These are phyloP conservation scores for Xylariaceae sp. DNA, from an alignment of 2,329 filamentous ascomycete genomes.

Conservation along the genomic window DNA sequence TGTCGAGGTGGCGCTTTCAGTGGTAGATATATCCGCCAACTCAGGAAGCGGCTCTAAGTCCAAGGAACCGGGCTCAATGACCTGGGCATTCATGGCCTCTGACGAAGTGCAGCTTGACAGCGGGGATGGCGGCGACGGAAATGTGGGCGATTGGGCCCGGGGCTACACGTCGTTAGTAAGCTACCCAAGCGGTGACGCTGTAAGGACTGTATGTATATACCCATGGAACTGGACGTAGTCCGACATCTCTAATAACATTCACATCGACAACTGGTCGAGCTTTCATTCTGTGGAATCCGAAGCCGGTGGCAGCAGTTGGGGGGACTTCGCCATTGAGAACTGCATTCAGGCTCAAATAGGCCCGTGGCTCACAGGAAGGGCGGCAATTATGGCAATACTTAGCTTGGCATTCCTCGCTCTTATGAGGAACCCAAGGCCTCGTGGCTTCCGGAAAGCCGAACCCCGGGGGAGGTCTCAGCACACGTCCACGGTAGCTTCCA, in stretches of 20 bases:
- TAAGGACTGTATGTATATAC: conserved; percentile 29
- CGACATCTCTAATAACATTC: conserved; percentile 39
- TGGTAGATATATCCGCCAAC: not conserved
- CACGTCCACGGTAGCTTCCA: conserved; percentile 1
- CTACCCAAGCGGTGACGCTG: not conserved
- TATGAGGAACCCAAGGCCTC: conserved; percentile 38
- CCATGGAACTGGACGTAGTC: conserved; percentile 36
- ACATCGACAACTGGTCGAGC: conserved; percentile 43
- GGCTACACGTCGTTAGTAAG: conserved; percentile 18
- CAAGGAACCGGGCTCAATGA: conserved; percentile 1
- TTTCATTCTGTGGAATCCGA: conserved; percentile 46
- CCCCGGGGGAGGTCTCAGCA: conserved; percentile 18
- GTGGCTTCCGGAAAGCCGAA: conserved; percentile 17
- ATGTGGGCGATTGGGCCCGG: not conserved
- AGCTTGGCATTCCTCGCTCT: conserved; percentile 45
- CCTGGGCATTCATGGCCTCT: conserved; percentile 12
- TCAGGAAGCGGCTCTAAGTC: conserved; percentile 8
- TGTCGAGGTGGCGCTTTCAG: conserved; percentile 5
- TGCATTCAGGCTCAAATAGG: conserved; percentile 48
- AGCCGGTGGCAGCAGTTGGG: conserved; percentile 47
- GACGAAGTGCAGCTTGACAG: conserved; percentile 5
- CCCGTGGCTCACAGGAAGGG: conserved; percentile 40
- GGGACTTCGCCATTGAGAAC: conserved; percentile 48
- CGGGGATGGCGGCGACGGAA: conserved; percentile 12
- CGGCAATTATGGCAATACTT: conserved; percentile 50